Evolutionary conservation across 345 rosid genomes (phyloP), one percentile per base, ranked within the genome.

Genomic region (Gossypium ekmanianum): DNA sequence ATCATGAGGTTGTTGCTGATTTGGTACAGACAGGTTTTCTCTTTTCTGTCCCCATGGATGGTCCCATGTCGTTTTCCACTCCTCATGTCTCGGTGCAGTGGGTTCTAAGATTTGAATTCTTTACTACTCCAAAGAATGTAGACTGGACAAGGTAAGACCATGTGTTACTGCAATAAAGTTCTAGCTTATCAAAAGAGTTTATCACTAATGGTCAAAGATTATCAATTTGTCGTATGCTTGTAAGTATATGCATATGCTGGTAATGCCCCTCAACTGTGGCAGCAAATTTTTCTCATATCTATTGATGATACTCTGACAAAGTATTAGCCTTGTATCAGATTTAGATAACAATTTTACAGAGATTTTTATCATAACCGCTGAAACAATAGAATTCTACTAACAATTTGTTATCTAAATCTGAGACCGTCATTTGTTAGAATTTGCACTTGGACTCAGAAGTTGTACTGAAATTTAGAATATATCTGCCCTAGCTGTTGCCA

Each of bases 31-130:
- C 99, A 22, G 88, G 99, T 87, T 95, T 95, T 84, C 94, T 91
- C 26, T 95, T 95, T 80, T 90, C 97, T 45, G 80, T 95, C 82
- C 99, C 97, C 20, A 85, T 85, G 81, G 98, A 95, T 82, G 99
- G 97, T 55, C 97, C 98, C 11, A 93, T 91, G 99, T 93, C 99
- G 57, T 95, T 95, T 83, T 84, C 92, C 57, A 91, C 99, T 57
- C 86, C 85, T 13, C 88, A 80, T 74, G 89, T 95, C 79, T 90
- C 93, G 24, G 94, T 91, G 77, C 91, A 90, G 71, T 95, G 99
- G 99, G 90, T 83, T 80, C 82, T 95, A 18, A 87, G 97, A 74
- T 93, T 95, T 82, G 99, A 95, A 86, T 93, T 95, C 75, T 84
- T 84, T 75, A 90, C 88, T 67, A 91, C 94, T 12, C 96, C 97